Evolutionary conservation across 2,329 filamentous ascomycete species (phyloP), one percentile per base, ranked within the genome.

Genomic region (Colletotrichum siamense): DNA sequence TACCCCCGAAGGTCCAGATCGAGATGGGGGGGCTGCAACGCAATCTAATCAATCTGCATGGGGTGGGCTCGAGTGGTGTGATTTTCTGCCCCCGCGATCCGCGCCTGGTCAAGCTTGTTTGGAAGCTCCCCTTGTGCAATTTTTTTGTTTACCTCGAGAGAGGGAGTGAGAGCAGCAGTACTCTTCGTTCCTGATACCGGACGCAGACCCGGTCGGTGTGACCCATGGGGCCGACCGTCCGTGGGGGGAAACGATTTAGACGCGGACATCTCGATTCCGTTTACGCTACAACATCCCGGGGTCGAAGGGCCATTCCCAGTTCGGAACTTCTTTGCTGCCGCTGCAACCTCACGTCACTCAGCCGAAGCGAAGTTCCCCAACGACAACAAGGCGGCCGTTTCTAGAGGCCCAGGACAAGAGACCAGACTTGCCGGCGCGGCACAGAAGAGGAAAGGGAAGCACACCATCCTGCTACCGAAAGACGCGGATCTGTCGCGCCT

Each of bases 241-340:
- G 13, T 59, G 62, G 62, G 39, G 30, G 39, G n/a, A 59, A 52
- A 63, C 64, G 59, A 36, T 73, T 69, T 28, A 73, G 73, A 69
- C 71, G 70, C 73, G 73, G 73, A 76, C 44, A 73, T 62, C 8
- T 69, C 73, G 64, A 73, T 69, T 76, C 73, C 73, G 70, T 73
- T 52, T 15, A 62, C 63, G n/a, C 39, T 68, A 32, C 73, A 13
- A 65, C 59, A 30, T 52, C 18, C 39, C 39, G 39, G 63, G 67
- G 22, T 26, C 34, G 12, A 22, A 36, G 30, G 55, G 30, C 70
- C n/a, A 65, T 57, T 12, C 69, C 64, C 59, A 63, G 64, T 57
- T 9, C 16, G 49, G 64, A 22, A 69, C 16, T 22, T 36, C 26
- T 39, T 16, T 26, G n/a, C 57, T 64, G 59, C 49, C 49, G 70